A percentile compares a stretch with the other conserved stretches of the same genome.
Evolutionary conservation across 495 filamentous ascomycete species (phyloP).

Genomic region (Daldinia decipiens): DNA sequence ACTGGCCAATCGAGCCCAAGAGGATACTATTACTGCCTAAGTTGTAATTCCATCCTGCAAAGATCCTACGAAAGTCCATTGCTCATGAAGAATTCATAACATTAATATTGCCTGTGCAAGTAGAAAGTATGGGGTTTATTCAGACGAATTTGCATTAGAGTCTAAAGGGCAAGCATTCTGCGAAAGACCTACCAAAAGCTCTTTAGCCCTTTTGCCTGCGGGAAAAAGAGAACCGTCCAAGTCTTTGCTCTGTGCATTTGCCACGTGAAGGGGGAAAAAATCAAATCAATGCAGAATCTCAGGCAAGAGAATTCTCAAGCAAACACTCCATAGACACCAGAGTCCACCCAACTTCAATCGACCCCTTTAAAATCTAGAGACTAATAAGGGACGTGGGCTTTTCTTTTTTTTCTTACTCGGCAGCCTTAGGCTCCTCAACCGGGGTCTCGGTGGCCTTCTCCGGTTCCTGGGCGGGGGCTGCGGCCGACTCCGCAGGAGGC

Average conservation of each 20-base stretch:
- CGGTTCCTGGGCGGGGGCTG: slow-evolving; percentile 69
- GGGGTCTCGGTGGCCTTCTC: slow-evolving; percentile 57
- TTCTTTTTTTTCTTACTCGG: slow-evolving; percentile 63
- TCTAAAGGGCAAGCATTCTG: slow-evolving; percentile 61
- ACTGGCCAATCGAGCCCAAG: neutral
- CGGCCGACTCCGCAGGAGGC: slow-evolving; percentile 70
- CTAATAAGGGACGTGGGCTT: slow-evolving; percentile 44
- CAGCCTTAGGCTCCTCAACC: slow-evolving; percentile 62
- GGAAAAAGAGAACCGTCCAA: slow-evolving; percentile 52
- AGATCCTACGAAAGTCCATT: slow-evolving; percentile 25
- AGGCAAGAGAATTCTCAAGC: slow-evolving; percentile 56
- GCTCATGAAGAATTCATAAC: slow-evolving; percentile 45
- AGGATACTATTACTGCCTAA: slow-evolving; percentile 6
- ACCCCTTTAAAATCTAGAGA: slow-evolving; percentile 48
- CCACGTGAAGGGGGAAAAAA: slow-evolving; percentile 51
- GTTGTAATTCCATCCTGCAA: slow-evolving; percentile 1
- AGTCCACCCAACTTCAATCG: slow-evolving; percentile 51
- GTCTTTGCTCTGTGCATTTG: slow-evolving; percentile 59
- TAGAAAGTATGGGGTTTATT: slow-evolving; percentile 50
- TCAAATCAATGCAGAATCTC: slow-evolving; percentile 60
- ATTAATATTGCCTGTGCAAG: slow-evolving; percentile 28
- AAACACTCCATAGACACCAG: slow-evolving; percentile 66
- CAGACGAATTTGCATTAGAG: slow-evolving; percentile 58
- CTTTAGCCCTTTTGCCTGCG: slow-evolving; percentile 54
- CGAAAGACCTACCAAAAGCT: slow-evolving; percentile 58